A percentile compares a stretch with the other conserved stretches of the same genome.
These are phyloP conservation scores for Cubamyces lactineus DNA, from an alignment of 768 basidiomycete species.

Conservation along the genomic window DNA sequence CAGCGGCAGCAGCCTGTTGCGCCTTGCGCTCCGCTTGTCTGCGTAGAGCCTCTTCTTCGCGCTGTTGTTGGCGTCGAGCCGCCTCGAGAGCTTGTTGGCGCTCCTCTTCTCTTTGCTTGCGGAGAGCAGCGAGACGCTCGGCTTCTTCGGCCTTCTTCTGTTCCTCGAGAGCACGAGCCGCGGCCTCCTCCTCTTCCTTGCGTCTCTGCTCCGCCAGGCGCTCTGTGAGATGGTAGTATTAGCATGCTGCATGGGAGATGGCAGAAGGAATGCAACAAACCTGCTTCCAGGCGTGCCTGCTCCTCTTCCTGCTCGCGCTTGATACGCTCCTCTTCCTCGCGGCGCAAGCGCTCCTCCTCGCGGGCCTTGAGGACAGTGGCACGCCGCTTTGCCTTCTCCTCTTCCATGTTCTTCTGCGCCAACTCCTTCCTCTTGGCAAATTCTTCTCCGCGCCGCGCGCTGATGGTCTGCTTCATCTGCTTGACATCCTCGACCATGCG, in stretches of 20 bases:
- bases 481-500: conserved; percentile 76
- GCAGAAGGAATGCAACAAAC: conserved; percentile 40
- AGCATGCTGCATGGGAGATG: neutral
- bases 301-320: conserved; percentile 44
- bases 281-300: conserved; percentile 50
- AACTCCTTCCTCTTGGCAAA: conserved; percentile 59
- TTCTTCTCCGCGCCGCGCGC: conserved; percentile 64
- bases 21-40: conserved; percentile 40
- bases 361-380: conserved; percentile 57
- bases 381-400: conserved; percentile 80
- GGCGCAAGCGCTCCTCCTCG: conserved; percentile 54
- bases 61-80: conserved; percentile 60
- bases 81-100: conserved; percentile 55
- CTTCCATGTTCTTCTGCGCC: conserved; percentile 72
- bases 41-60: conserved; percentile 68
- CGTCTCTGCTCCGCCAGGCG: conserved; percentile 59
- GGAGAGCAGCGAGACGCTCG: conserved; percentile 52
- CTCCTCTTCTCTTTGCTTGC: conserved; percentile 56
- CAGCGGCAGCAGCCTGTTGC: conserved; percentile 31
- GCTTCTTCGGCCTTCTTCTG: conserved; percentile 65
- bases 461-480: conserved; percentile 52
- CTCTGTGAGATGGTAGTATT: conserved; percentile 39
- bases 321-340: conserved; percentile 45
- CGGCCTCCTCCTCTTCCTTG: conserved; percentile 46
- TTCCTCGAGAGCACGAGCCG: conserved; percentile 47